Base-by-base conservation (phyloP, 257 asterid genomes). In the Nyctanthes arbortristis region DNA sequence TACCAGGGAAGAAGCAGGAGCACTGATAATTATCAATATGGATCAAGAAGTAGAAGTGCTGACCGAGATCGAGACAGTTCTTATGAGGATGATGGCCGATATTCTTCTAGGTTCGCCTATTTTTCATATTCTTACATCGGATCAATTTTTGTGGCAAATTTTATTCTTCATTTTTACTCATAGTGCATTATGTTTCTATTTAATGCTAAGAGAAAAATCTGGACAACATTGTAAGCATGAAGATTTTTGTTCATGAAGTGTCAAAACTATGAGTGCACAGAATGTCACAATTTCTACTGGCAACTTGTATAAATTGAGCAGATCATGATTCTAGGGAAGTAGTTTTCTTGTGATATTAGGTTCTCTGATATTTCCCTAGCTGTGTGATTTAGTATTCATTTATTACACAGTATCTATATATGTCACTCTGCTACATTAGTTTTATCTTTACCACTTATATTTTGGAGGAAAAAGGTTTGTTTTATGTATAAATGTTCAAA, bases 21-120 rank as follows among this genome's bases (percentile, higher is more conserved):
- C 59, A 33, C 39, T 43, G 91, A 89, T 82, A 87, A 79, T 47
- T 74, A 85, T 77, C 81, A 81, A 59, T 76, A 83, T 84, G 96
- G 86, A 14, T 79, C 96, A 71, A 89, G 96, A 84, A 83, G 99
- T 79, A 87, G 87, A 81, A 90, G 97, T 82, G 86, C 86, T 72
- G 99, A 87, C 59, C 82, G 69, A 65, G 91, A 89, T 63, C 76
- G 81, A 60, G 84, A 79, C 61, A 79, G 75, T 67, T 76, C 78
- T 69, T 82, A 75, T 80, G 99, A 88, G 65, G 90, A 89, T 63
- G 97, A 94, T 79, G 86, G 88, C 57, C 99, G 89, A 68, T 85
- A 88, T 74, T 82, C 96, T 72, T 84, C 93, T 63, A 88, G 99
- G 99, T 94, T 69, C 69, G 79, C 69, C 37, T 49, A 40, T 32